Conservation (phyloP, 306 rosid genomes). For the Lablab purpureus region DNA sequence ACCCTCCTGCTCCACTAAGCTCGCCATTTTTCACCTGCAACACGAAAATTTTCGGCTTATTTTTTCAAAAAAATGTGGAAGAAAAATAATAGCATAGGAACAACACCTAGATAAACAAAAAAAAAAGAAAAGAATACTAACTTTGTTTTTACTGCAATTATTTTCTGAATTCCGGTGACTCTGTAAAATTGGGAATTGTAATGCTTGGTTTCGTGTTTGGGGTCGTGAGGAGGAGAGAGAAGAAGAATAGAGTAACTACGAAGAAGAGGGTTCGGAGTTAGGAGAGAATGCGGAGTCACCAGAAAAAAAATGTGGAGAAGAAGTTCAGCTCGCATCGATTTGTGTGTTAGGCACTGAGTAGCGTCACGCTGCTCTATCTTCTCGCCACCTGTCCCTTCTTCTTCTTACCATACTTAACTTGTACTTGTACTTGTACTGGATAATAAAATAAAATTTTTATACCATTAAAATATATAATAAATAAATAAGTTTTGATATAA, state of each 20-base stretch:
- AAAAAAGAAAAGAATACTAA: not conserved
- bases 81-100: not conserved
- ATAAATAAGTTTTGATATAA: too few species aligned
- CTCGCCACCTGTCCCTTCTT: slow-evolving; percentile 43
- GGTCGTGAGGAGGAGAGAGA: slow-evolving; percentile 2
- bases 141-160: not conserved
- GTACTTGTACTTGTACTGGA: too few species aligned
- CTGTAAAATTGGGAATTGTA: slow-evolving; percentile 30
- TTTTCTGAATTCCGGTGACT: not conserved
- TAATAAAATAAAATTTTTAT: too few species aligned
- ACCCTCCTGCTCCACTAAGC: slow-evolving; percentile 69
- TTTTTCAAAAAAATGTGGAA: not conserved
- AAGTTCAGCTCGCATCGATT: not conserved
- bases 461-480: too few species aligned
- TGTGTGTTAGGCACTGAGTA: slow-evolving; percentile 10
- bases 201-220: not conserved
- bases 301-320: slow-evolving; percentile 11
- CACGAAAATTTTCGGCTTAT: not conserved
- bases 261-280: not conserved
- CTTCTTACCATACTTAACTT: too few species aligned
- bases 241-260: not conserved
- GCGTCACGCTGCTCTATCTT: slow-evolving; percentile 34
- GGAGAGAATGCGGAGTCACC: slow-evolving; percentile 42
- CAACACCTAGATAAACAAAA: not conserved
- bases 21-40: slow-evolving; percentile 79